phyloP scores from a whole-genome alignment of 2,329 filamentous ascomycete species.

The Talaromyces sp. region DNA sequence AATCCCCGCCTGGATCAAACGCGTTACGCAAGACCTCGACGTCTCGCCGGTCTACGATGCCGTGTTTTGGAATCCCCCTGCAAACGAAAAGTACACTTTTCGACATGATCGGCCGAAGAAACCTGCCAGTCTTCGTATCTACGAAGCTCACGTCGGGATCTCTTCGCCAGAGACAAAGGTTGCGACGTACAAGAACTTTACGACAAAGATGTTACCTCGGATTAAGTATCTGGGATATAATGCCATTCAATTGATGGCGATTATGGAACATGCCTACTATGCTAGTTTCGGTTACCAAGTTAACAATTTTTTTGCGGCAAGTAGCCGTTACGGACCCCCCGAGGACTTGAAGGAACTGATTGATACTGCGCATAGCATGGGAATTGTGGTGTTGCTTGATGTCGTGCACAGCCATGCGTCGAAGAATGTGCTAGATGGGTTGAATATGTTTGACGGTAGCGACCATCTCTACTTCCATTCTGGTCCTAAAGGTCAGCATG shows the following conservation, averaged over 20 bases:
- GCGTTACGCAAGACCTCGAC: constrained; percentile 87
- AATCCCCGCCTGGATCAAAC: constrained; percentile 93
- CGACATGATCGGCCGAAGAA: constrained; percentile 80
- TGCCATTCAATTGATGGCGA: constrained; percentile 95
- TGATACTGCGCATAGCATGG: constrained; percentile 88
- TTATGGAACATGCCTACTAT: constrained; percentile 99
- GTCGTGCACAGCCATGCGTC: constrained; percentile 97
- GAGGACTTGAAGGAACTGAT: constrained; percentile 96
- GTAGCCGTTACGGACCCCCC: constrained; percentile 88
- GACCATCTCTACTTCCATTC: constrained; percentile 96
- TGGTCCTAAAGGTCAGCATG: constrained; percentile 79
- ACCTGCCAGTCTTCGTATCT: constrained; percentile 83
- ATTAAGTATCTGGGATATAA: constrained; percentile 94
- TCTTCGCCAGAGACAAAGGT: constrained; percentile 87
- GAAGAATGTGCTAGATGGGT: constrained; percentile 91
- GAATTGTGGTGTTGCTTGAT: constrained; percentile 86
- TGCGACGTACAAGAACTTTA: constrained; percentile 97
- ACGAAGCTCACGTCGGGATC: constrained; percentile 98
- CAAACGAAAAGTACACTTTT: constrained; percentile 73
- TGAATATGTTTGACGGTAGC: constrained; percentile 94
- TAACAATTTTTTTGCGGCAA: constrained; percentile 98
- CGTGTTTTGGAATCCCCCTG: constrained; percentile 92
- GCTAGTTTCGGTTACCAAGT: constrained; percentile 98
- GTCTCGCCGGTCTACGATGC: constrained; percentile 93
- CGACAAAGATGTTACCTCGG: constrained; percentile 81